Percentiles rank a stretch among this genome's conserved stretches.
Evolutionary conservation across 2,329 filamentous ascomycete species (phyloP).

Genomic region (Paecilomyces formosus): DNA sequence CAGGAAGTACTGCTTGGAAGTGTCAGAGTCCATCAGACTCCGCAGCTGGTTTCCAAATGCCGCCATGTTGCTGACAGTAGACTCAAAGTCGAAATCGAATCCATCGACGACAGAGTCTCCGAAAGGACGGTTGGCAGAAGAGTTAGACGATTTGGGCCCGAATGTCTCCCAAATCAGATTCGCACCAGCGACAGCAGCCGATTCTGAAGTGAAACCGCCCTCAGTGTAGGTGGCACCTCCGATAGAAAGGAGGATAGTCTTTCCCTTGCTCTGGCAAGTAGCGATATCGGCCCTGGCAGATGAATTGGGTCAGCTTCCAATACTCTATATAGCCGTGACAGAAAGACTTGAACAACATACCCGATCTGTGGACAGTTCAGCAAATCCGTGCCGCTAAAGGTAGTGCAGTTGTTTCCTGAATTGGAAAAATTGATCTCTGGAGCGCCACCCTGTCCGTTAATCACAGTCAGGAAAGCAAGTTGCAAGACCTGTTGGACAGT

Average conservation of each 20-base stretch:
- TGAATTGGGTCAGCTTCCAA: neutral
- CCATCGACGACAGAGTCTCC: conserved; percentile 60
- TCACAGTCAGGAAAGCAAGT: conserved; percentile 54
- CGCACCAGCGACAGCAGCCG: conserved; percentile 50
- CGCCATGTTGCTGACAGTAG: conserved; percentile 50
- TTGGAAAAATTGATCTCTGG: conserved; percentile 59
- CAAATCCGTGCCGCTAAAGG: conserved; percentile 51
- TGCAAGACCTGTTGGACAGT: conserved; percentile 48
- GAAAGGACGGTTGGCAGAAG: conserved; percentile 55
- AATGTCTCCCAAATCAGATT: conserved; percentile 64
- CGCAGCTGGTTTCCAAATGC: conserved; percentile 55
- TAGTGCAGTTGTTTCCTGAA: conserved; percentile 53
- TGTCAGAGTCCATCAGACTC: conserved; percentile 44
- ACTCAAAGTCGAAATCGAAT: conserved; percentile 71
- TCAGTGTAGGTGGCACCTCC: conserved; percentile 65
- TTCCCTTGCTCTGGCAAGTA: conserved; percentile 57
- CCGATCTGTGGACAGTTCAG: conserved; percentile 58
- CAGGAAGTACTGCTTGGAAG: conserved; percentile 50
- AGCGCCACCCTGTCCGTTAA: conserved; percentile 44
- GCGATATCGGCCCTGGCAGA: conserved; percentile 37
- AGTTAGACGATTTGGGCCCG: conserved; percentile 46
- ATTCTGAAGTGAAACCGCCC: conserved; percentile 53
- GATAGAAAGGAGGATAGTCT: conserved; percentile 65
- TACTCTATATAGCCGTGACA: neutral
- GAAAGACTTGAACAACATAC: conserved; percentile 36